phyloP scores from a whole-genome alignment of 768 basidiomycete species.

The Tulasnella sp. region DNA sequence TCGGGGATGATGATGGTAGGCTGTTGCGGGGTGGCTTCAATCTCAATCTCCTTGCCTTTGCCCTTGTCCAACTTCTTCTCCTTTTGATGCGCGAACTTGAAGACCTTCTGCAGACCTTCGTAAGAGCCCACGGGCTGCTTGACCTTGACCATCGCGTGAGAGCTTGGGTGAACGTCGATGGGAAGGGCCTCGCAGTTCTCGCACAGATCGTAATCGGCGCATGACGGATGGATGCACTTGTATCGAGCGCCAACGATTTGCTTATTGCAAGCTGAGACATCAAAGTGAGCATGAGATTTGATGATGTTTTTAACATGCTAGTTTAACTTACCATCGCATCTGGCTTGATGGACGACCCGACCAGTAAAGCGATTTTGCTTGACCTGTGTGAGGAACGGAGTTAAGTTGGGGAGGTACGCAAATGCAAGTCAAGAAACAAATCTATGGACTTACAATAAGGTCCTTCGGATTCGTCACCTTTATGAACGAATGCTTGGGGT shows the following conservation, averaged over 20 bases:
- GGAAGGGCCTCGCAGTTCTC: slow-evolving; percentile 67
- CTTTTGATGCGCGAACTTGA: slow-evolving; percentile 10
- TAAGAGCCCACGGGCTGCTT: slow-evolving; percentile 24
- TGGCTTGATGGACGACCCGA: slow-evolving; percentile 19
- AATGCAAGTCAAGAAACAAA: neutral
- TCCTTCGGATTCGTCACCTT: slow-evolving; percentile 43
- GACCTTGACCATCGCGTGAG: slow-evolving; percentile 69
- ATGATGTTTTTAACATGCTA: neutral
- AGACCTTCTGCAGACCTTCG: slow-evolving; percentile 15
- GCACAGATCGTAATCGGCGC: slow-evolving; percentile 76
- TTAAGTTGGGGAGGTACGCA: no score
- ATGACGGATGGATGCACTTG: slow-evolving; percentile 76
- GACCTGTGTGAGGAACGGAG: neutral
- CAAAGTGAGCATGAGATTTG: neutral
- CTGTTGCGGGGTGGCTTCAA: neutral
- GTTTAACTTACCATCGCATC: slow-evolving; percentile 18
- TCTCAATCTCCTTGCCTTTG: neutral
- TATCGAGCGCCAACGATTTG: slow-evolving; percentile 54
- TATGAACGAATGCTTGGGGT: slow-evolving; percentile 66
- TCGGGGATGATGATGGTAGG: neutral
- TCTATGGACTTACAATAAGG: slow-evolving; percentile 26
- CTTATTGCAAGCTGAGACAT: slow-evolving; percentile 43
- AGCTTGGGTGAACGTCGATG: slow-evolving; percentile 57
- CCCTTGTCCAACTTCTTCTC: neutral
- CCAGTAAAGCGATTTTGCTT: neutral